Base-by-base conservation (phyloP, 2,329 filamentous ascomycete genomes). In the Ophiostoma fasciatum region DNA sequence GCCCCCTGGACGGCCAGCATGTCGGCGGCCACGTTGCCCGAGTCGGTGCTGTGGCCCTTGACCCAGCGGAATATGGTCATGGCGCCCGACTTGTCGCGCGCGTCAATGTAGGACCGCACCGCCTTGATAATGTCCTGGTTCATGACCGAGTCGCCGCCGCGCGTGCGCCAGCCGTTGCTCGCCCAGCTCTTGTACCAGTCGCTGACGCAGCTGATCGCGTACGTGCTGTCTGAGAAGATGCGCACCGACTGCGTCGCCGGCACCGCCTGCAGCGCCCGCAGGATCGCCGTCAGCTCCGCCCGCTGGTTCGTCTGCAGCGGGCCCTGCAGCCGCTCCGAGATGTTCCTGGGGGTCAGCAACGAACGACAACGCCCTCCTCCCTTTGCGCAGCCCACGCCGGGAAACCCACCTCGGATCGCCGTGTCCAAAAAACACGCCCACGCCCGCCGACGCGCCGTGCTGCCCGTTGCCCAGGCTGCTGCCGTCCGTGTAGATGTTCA, bases 221-320 rank as follows among this genome's bases (percentile, higher is more conserved):
- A 96, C 49, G 77, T 76, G 56, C 82, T 90, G 58, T 98, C 90
- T n/a, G 78, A 85, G 52, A 78, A 70, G 45, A 98, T 92, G 38
- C 76, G 68, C 11, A 92, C 69, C 41, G 74, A 64, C 39, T 80
- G 68, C 39, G 77, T 65, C 13, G 70, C 58, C 1, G 82, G 77
- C 2, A 78, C 74, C 31, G 78, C 71, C 49, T 94, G 75, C 17
- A 96, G 65, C 1, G 87, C 87, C 39, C 87, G 79, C 21, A 82
- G 64, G 43, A 96, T 79, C 7, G 85, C 90, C 18, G 82, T 87
- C 40, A 98, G 64, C 60, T 98, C 90, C n/a, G 88, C 90, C 4
- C 90, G 81, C 55, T 96, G 84, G 53, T 98, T 98, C 1, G 90
- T 96, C 58, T 96, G 90, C 9, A 67, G 64, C 13, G 68, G 63